phyloP scores from a whole-genome alignment of 257 asterid genomes.

The Penstemon barbatus region DNA sequence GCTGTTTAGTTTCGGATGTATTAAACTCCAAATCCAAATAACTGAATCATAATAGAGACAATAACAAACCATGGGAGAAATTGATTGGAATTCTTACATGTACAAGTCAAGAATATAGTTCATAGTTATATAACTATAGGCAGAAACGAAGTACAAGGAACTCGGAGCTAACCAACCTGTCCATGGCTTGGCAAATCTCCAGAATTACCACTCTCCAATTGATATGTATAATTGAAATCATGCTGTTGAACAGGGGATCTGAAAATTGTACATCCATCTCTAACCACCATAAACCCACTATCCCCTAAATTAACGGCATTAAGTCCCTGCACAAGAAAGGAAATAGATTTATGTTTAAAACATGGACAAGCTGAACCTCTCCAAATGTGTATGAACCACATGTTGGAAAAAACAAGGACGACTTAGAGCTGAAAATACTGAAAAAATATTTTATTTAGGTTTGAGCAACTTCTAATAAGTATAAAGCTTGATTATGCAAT shows the following conservation, averaged over 20 bases:
- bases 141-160: slow-evolving; percentile 7
- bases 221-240: slow-evolving; percentile 92
- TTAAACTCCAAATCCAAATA: background rate
- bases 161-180: slow-evolving; percentile 52
- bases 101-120: too few relatives aligned
- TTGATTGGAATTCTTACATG: background rate
- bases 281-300: slow-evolving; percentile 92
- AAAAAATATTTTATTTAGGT: background rate
- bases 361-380: background rate
- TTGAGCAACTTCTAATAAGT: slow-evolving; percentile 1
- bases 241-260: slow-evolving; percentile 94
- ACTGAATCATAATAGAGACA: background rate
- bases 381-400: background rate
- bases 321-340: slow-evolving; percentile 59
- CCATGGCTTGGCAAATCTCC: slow-evolving; percentile 97
- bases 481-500: slow-evolving; percentile 1
- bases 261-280: slow-evolving; percentile 83
- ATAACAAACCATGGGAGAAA: background rate
- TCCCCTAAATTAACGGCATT: slow-evolving; percentile 92
- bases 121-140: background rate
- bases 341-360: background rate
- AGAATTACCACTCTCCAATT: slow-evolving; percentile 72
- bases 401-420: background rate
- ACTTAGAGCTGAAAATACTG: slow-evolving; percentile 1
- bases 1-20: slow-evolving; percentile 13